Conservation (phyloP, 352 stramenopile genomes). For the Thraustotheca clavata region DNA sequence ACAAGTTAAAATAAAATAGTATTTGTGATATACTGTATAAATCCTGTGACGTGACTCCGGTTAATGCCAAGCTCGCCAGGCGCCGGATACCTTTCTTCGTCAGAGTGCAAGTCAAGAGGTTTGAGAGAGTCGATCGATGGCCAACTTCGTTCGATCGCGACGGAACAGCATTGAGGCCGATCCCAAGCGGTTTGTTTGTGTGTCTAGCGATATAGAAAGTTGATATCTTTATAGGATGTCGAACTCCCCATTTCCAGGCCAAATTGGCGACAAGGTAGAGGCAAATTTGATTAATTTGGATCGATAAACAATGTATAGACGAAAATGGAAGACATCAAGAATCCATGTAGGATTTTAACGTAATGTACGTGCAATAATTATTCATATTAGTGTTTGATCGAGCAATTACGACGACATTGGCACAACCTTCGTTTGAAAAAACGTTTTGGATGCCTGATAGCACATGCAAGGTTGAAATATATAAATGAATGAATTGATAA, state of each 20-base stretch:
- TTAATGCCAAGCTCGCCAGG: background rate
- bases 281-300: background rate
- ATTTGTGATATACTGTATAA: background rate
- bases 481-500: background rate
- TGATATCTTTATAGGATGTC: background rate
- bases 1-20: slow-evolving; percentile 4
- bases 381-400: background rate
- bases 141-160: background rate
- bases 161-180: slow-evolving; percentile 6
- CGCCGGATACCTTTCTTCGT: background rate
- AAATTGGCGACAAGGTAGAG: background rate
- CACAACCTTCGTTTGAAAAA: background rate
- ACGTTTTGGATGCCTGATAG: slow-evolving; percentile 74
- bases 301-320: background rate
- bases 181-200: background rate
- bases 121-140: background rate
- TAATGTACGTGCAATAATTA: background rate
- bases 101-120: background rate
- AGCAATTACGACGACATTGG: background rate
- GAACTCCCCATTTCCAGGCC: background rate
- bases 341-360: background rate
- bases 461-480: slow-evolving; percentile 51
- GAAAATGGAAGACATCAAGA: background rate
- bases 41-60: background rate
- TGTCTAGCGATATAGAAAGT: too few relatives aligned